Evolutionary conservation across 208 protist genomes (phyloP), one percentile per base, ranked within the genome.

Genomic region (Wallacemonas sp.): DNA sequence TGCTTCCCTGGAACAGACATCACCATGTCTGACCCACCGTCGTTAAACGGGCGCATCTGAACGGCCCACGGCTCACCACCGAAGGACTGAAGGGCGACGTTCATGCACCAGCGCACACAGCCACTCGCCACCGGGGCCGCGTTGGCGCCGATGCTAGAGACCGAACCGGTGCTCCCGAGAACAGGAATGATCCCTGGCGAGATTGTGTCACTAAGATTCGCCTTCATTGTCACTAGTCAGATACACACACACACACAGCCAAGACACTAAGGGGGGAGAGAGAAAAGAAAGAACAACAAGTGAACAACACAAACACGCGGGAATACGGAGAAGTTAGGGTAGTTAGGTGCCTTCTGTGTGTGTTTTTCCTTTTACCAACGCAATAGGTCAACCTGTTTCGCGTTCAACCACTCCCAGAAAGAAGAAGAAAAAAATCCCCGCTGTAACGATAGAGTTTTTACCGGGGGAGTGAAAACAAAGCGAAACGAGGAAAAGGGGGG

Each of bases 81-180:
- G 56, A 94, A 94, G 33, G 84, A 89, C 76, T 92, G 85, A 29
- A 94, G 60, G 0, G 85, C 88, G 16, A 94, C 76, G 48, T 88
- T 89, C 65, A 94, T 77, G 68, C 75, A 88, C 85, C 88, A 94
- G 17, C 73, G 79, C 63, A 85, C 79, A 44, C 80, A 81, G 2
- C 80, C 76, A 26, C 64, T 80, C 34, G 61, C 70, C 12, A 68
- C 26, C 1, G 39, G 55, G 4, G 61, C 56, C 41, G 38, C 27
- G 36, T 61, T 44, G 52, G 58, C 41, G 52, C 47, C 26, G 1
- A 19, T 44, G 62, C 34, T n/a, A 9, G 56, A 34, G 14, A 55
- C 58, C 14, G 64, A 65, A 1, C 24, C 44, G 14, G 63, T 46
- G 60, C 24, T 29, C 27, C 57, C 34, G 19, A 49, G 63, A 34